These are phyloP conservation scores for Aspergillus biplanus DNA, from an alignment of 495 filamentous ascomycete species.

Conservation along the genomic window DNA sequence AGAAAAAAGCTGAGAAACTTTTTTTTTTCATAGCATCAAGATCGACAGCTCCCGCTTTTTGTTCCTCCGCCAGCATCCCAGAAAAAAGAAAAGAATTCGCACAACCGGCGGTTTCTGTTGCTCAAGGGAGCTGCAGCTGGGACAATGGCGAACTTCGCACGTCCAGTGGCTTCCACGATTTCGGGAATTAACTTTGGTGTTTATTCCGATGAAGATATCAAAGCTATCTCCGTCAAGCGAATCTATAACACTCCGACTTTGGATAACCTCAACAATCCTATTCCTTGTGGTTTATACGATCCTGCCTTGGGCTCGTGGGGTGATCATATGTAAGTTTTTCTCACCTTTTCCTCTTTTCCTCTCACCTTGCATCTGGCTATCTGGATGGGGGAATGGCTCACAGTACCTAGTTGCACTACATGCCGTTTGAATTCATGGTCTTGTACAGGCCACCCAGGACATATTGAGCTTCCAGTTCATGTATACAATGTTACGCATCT, in stretches of 20 bases:
- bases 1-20: conserved; percentile 34
- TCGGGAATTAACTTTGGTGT: conserved; percentile 87
- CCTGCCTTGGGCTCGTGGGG: conserved; percentile 89
- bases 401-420: conserved; percentile 74
- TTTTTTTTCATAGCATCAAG: conserved; percentile 26
- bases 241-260: conserved; percentile 90
- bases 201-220: conserved; percentile 80
- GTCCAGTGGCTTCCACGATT: conserved; percentile 83
- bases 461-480: conserved; percentile 90
- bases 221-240: conserved; percentile 84
- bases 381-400: conserved; percentile 11
- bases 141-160: conserved; percentile 76
- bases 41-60: conserved; percentile 27
- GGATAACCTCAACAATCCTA: conserved; percentile 81
- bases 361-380: conserved; percentile 2
- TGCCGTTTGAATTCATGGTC: conserved; percentile 75
- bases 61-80: conserved; percentile 25
- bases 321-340: conserved; percentile 69
- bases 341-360: conserved; percentile 4
- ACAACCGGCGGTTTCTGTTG: conserved; percentile 43
- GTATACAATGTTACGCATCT: conserved; percentile 95
- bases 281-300: conserved; percentile 90
- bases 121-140: conserved; percentile 46
- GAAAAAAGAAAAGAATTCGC: conserved; percentile 30
- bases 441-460: conserved; percentile 92